phyloP scores from a whole-genome alignment of 805 yeast species.

The Suhomyces sp. region DNA sequence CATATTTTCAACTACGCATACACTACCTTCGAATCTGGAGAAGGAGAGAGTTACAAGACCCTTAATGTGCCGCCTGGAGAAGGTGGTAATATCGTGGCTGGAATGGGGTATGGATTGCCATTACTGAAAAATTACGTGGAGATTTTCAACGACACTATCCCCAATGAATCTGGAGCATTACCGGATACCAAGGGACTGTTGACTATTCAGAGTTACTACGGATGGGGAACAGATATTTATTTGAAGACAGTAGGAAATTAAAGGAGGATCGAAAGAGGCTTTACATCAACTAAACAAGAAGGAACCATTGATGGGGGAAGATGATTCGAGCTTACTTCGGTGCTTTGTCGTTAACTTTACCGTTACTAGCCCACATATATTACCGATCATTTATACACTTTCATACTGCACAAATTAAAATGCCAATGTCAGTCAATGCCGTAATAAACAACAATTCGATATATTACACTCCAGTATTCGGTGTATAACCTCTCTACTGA shows the following conservation, averaged over 20 bases:
- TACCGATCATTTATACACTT: too few relatives aligned
- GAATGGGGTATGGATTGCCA: constrained; percentile 96
- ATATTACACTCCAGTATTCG: too few relatives aligned
- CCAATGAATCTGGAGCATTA: constrained; percentile 11
- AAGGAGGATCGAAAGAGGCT: too few relatives aligned
- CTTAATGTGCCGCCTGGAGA: constrained; percentile 70
- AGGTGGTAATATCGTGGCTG: constrained; percentile 75
- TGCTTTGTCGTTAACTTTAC: too few relatives aligned
- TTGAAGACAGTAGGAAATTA: constrained; percentile 37
- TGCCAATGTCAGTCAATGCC: too few relatives aligned
- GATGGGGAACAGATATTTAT: constrained; percentile 49
- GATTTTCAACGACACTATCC: constrained; percentile 37
- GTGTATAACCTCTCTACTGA: too few relatives aligned
- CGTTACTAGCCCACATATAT: too few relatives aligned
- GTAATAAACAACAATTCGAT: too few relatives aligned
- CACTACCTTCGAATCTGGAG: constrained; percentile 66
- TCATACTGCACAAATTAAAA: too few relatives aligned
- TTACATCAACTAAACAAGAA: too few relatives aligned
- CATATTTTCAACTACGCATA: constrained; percentile 85
- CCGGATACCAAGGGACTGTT: constrained; percentile 37
- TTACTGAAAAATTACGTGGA: constrained; percentile 55
- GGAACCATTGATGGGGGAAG: too few relatives aligned
- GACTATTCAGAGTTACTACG: constrained; percentile 40
- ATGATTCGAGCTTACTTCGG: too few relatives aligned
- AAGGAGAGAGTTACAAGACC: constrained; percentile 59